Base-by-base conservation (phyloP, 2,329 filamentous ascomycete species). In the Grosmannia clavigera region DNA sequence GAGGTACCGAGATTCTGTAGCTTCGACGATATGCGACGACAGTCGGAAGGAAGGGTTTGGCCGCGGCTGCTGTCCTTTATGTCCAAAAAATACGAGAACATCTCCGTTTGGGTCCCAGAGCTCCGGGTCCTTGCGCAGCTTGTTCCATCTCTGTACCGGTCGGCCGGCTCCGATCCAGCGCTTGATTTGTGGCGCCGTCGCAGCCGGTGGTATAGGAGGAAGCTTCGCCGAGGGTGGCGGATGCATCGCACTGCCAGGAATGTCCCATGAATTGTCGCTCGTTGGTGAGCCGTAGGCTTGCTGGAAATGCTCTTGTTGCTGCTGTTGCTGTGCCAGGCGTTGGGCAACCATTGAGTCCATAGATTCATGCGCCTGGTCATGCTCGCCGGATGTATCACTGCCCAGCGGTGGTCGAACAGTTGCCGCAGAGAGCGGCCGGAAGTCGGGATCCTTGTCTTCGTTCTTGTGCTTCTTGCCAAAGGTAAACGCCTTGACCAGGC, bases 61-160 rank as follows among this genome's bases (percentile, higher is more conserved):
- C 2, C 75, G 70, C 3, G 74, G 74, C 6, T 68, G 67, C 61
- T 78, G 73, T 53, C 74, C 72, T 63, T 74, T 75, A 29, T 76
- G 73, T 0, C 77, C 75, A 6, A 84, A 75, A 66, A 77, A 84
- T 1, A 85, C 74, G 11, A 84, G 70, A 16, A 83, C 81, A 61
- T 85, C 82, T 27, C 82, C 82, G 60, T 81, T 80, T 0, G 77
- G 76, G 64, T 84, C 80, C 81, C 81, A 85, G 2, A 84, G 69
- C 64, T 84, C 81, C 1, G 80, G 79, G 56, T 84, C 81, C 66
- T 82, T 81, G 11, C 78, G 74, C 2, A 83, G 71, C 66, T 81
- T 82, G 65, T 81, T 82, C 80, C 80, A 83, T 35, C 75, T 71
- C 57, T 78, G 75, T 0, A 77, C 73, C 0, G 77, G 74, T 16